Evolutionary conservation across 805 yeast genomes (phyloP), one percentile per base, ranked within the genome.

Genomic region (Pachysolen tannophilus): DNA sequence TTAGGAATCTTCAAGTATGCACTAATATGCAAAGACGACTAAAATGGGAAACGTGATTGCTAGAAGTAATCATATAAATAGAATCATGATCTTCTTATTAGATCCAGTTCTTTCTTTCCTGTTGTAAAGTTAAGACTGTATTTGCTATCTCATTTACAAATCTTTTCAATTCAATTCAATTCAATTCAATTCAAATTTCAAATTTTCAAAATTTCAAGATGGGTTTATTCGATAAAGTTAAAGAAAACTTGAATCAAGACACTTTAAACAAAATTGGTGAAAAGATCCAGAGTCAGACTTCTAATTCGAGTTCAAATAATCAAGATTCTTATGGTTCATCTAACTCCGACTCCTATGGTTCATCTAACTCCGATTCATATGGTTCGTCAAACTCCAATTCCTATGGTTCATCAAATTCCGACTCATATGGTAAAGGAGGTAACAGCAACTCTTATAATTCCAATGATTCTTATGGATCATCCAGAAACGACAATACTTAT

Each of bases 141-240:
- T n/a, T n/a, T n/a, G n/a, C n/a, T n/a, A n/a, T n/a, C n/a, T n/a
- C n/a, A n/a, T n/a, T n/a, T n/a, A n/a, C n/a, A n/a, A n/a, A 13
- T 29, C 14, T 19, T 5, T 14, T n/a, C 8, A 3, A 16, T 26
- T 26, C 28, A 26, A 19, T 29, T 13, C 7, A 29, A 19, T 13
- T n/a, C n/a, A n/a, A n/a, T n/a, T 11, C 32, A 18, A 19, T 8
- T 6, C 3, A 14, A 30, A 20, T 20, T n/a, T 7, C 6, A 27
- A 18, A 29, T 17, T 18, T 13, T 13, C 28, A 32, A 25, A 33
- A 25, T 26, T 26, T 26, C 39, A 49, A 24, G 43, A 63, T 63
- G 69, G 72, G 72, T 39, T 51, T 66, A 35, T 61, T 67, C 44
- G 70, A 65, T 43, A 52, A 49, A 35, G 66, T 61, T 28, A 65